A percentile compares a stretch with the other conserved stretches of the same genome.
phyloP scores from a whole-genome alignment of 2,329 filamentous ascomycete genomes.

The Harringtonia aguacate region DNA sequence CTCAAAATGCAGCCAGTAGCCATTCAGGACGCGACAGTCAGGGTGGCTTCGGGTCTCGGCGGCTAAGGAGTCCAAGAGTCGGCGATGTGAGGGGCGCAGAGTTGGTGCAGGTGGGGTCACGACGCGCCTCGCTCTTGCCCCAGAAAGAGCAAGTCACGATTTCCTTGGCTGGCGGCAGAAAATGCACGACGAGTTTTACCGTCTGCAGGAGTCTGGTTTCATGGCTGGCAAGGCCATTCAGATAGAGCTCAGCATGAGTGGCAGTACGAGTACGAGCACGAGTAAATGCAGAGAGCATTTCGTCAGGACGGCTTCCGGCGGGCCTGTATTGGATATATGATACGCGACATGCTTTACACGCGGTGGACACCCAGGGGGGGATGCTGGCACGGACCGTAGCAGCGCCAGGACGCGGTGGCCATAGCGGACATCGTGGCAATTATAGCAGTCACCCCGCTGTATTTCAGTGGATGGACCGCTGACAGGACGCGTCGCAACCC shows the following conservation, averaged over 20 bases:
- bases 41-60: conserved; percentile 6
- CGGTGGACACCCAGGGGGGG: too few relatives aligned
- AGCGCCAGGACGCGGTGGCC: not conserved
- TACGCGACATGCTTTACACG: too few relatives aligned
- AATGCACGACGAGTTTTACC: too few relatives aligned
- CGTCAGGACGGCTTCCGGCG: too few relatives aligned
- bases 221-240: too few relatives aligned
- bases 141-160: not conserved
- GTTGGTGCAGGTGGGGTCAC: conserved; percentile 2
- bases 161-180: too few relatives aligned
- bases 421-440: not conserved
- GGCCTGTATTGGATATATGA: too few relatives aligned
- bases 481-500: conserved; percentile 6
- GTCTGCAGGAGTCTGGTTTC: too few relatives aligned
- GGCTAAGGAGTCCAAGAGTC: conserved; percentile 3
- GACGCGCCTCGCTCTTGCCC: conserved; percentile 11
- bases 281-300: too few relatives aligned
- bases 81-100: not conserved
- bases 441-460: conserved; percentile 1
- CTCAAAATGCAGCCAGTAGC: not conserved
- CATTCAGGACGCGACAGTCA: conserved; percentile 8
- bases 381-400: not conserved
- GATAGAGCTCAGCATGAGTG: too few relatives aligned
- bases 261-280: too few relatives aligned
- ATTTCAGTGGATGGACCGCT: not conserved